Evolutionary conservation across 1,284 basidiomycete genomes (phyloP), one percentile per base, ranked within the genome.

Genomic region (Termitomyces sp.): DNA sequence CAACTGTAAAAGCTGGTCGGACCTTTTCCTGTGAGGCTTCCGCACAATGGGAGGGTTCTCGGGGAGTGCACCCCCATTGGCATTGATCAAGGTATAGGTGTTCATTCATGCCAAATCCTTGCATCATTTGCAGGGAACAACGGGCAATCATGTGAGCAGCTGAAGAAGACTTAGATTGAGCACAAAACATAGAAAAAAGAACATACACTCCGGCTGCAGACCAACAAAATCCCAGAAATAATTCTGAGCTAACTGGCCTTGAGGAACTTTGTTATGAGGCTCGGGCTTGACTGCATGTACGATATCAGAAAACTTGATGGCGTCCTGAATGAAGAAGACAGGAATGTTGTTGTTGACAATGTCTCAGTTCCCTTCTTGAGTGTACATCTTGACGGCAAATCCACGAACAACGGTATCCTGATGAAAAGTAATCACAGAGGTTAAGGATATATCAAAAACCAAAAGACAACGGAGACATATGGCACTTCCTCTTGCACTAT

Each of bases 71-170:
- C 81, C 82, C 33, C 84, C 84, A 30, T 78, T 65, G 0, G 70
- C 73, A 60, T 91, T 91, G 52, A 86, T 63, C 11, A 93, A 74
- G 5, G 86, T 84, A 68, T 76, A 93, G 0, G 89, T 90, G n/a
- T n/a, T n/a, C n/a, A 67, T 93, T 90, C 26, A 92, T 87, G 10
- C 88, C 88, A 58, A 92, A 92, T 5, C 85, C 92, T 71, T 91
- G 88, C 82, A 94, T 89, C 84, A 88, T 90, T 46, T 90, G 81
- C 67, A 75, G 88, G 2, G 88, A 91, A 30, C 88, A 81, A 11
- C 91, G 91, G 53, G 93, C n/a, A 8, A 89, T 72, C 86, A 90
- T 91, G 63, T 91, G 85, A 0, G 86, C 78, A 59, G 83, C 74
- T 87, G 35, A 41, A 14, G 37, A 19, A 45, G 39, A n/a, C 19